Percentiles rank a stretch among this genome's conserved stretches.
Evolutionary conservation across 495 filamentous ascomycete genomes (phyloP).

Genomic region (Hypoxylon lienhwacheense): DNA sequence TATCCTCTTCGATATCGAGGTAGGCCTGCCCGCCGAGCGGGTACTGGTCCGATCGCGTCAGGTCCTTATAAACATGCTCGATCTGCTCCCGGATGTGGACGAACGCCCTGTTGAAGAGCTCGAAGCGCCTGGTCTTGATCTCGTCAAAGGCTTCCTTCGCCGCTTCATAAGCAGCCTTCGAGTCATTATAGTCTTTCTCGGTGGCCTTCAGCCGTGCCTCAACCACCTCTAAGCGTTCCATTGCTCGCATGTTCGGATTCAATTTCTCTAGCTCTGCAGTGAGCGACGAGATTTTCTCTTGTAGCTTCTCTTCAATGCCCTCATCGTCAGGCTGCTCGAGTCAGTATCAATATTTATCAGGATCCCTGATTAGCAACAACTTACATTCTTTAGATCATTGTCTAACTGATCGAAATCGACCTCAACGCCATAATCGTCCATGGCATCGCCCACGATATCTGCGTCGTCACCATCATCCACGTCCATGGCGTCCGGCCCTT

Average conservation of each 20-base stretch:
- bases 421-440: conserved; percentile 90
- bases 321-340: conserved; percentile 63
- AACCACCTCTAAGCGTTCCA: conserved; percentile 86
- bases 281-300: conserved; percentile 73
- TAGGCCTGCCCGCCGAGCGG: conserved; percentile 93
- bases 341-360: conserved; percentile 10
- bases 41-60: conserved; percentile 81
- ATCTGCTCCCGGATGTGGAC: conserved; percentile 94
- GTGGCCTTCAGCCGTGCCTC: conserved; percentile 80
- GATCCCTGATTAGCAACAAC: conserved; percentile 32
- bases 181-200: conserved; percentile 85
- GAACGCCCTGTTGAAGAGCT: conserved; percentile 94
- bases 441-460: conserved; percentile 53
- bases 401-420: conserved; percentile 85
- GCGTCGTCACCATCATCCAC: conserved; percentile 71
- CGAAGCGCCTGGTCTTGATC: conserved; percentile 79
- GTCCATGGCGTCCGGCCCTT: conserved; percentile 85
- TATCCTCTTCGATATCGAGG: conserved; percentile 88
- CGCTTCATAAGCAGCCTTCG: conserved; percentile 68
- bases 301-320: conserved; percentile 73
- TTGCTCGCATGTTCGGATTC: conserved; percentile 92
- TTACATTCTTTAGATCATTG: conserved; percentile 78
- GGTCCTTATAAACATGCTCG: conserved; percentile 87
- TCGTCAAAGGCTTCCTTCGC: conserved; percentile 80
- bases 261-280: conserved; percentile 84